Evolutionary conservation across 306 rosid genomes (phyloP).

Genomic region (Luffa aegyptiaca): DNA sequence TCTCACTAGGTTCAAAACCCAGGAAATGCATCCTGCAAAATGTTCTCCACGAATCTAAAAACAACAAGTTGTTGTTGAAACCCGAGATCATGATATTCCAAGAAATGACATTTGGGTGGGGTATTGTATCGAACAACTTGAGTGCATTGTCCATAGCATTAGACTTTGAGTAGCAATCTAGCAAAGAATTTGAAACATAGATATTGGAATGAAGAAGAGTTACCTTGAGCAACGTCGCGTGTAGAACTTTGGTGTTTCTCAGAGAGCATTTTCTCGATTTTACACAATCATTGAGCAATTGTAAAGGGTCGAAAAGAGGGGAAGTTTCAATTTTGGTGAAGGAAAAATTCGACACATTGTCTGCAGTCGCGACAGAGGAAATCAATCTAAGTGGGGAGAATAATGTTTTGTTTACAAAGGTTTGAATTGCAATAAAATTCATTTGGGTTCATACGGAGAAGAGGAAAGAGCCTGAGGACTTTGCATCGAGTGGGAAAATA

Average conservation of each 20-base stretch:
- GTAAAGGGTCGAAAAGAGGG: constrained; percentile 19
- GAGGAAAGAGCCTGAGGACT: background rate
- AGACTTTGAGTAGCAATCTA: constrained; percentile 26
- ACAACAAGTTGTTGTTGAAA: constrained; percentile 20
- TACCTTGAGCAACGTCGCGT: constrained; percentile 33
- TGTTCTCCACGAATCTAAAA: constrained; percentile 33
- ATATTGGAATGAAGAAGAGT: constrained; percentile 28
- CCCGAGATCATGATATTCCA: constrained; percentile 76
- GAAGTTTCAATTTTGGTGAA: background rate
- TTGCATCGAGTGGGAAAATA: background rate
- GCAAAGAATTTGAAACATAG: constrained; percentile 31
- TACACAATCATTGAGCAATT: constrained; percentile 28
- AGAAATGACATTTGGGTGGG: constrained; percentile 37
- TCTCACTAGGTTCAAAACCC: constrained; percentile 28
- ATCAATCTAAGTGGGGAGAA: constrained; percentile 22
- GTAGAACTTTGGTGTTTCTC: constrained; percentile 29
- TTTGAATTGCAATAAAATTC: constrained; percentile 20
- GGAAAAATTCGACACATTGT: constrained; percentile 3
- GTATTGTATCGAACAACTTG: constrained; percentile 29
- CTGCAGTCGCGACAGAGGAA: constrained; percentile 24
- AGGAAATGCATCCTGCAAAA: constrained; percentile 39
- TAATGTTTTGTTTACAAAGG: constrained; percentile 9
- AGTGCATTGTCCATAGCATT: constrained; percentile 29
- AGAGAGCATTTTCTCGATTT: constrained; percentile 12
- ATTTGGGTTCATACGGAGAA: background rate